Evolutionary conservation across 202 grass and related monocot genomes (phyloP).

Genomic region (Dendrocalamus latiflorus): DNA sequence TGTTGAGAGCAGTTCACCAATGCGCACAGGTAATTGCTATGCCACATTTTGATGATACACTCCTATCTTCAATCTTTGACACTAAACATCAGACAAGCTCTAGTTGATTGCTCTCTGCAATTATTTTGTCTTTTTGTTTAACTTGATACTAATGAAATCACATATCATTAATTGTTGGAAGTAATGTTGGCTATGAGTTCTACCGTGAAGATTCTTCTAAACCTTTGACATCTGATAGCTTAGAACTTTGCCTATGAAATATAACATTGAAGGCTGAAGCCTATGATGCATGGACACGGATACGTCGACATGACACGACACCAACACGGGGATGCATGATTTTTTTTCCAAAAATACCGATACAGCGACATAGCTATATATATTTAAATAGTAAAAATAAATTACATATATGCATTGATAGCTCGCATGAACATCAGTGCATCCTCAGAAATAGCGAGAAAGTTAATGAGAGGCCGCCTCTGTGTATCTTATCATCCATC

Average conservation of each 20-base stretch:
- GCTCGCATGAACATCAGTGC: too few relatives aligned
- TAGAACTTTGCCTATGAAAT: background rate
- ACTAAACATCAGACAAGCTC: background rate
- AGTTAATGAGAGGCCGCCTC: too few relatives aligned
- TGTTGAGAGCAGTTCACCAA: slow-evolving; percentile 41
- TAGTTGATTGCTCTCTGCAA: background rate
- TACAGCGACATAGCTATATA: too few relatives aligned
- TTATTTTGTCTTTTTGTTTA: background rate
- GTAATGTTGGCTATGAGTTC: background rate
- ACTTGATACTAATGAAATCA: background rate
- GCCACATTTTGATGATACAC: background rate
- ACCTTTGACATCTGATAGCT: background rate
- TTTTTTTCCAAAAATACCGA: too few relatives aligned
- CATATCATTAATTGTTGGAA: background rate
- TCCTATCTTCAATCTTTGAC: background rate
- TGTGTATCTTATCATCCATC: too few relatives aligned
- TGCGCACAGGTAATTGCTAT: slow-evolving; percentile 39
- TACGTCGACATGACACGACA: too few relatives aligned
- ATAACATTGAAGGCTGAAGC: background rate
- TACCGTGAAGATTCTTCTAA: background rate
- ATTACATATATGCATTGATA: too few relatives aligned
- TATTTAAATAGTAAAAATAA: too few relatives aligned
- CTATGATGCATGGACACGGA: too few relatives aligned
- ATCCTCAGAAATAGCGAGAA: too few relatives aligned
- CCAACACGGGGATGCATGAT: too few relatives aligned